These are phyloP conservation scores for Malassezia pachydermatis DNA, from an alignment of 1,284 basidiomycete genomes.

Conservation along the genomic window DNA sequence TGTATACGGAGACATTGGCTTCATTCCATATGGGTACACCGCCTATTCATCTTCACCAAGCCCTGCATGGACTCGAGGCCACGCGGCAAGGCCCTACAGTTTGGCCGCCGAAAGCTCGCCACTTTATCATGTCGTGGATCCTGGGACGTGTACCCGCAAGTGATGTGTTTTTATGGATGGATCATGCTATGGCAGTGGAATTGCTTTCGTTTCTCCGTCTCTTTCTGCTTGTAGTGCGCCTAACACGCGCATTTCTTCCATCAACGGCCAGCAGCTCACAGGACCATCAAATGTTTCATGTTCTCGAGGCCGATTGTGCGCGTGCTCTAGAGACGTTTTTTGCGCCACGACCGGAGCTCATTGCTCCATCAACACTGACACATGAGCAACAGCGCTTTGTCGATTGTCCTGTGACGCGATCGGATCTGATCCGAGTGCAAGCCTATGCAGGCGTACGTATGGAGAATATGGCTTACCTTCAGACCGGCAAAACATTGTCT, in stretches of 20 bases:
- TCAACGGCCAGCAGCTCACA: constrained; percentile 1
- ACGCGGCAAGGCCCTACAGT: constrained; percentile 12
- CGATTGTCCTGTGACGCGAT: constrained; percentile 22
- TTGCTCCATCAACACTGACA: constrained; percentile 20
- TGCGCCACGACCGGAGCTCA: constrained; percentile 1
- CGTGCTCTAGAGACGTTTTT: constrained; percentile 25
- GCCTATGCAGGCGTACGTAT: constrained; percentile 28
- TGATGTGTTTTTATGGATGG: constrained; percentile 23
- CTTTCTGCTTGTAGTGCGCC: constrained; percentile 28
- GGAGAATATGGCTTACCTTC: background rate
- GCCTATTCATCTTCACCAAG: constrained; percentile 24
- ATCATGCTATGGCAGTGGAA: constrained; percentile 24
- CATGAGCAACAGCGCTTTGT: constrained; percentile 34
- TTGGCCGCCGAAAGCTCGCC: constrained; percentile 15
- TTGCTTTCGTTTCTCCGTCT: constrained; percentile 29
- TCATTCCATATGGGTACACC: constrained; percentile 19
- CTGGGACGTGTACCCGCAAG: constrained; percentile 22
- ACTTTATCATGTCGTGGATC: constrained; percentile 21
- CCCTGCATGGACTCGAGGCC: constrained; percentile 10
- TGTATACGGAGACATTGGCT: constrained; percentile 22
- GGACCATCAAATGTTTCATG: constrained; percentile 23
- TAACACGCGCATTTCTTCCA: constrained; percentile 22
- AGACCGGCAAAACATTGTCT: constrained; percentile 37
- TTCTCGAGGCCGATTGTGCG: constrained; percentile 30
- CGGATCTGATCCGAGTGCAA: constrained; percentile 36